phyloP scores from a whole-genome alignment of 1,139 yeast species.

The Zygosaccharomyces sapae region DNA sequence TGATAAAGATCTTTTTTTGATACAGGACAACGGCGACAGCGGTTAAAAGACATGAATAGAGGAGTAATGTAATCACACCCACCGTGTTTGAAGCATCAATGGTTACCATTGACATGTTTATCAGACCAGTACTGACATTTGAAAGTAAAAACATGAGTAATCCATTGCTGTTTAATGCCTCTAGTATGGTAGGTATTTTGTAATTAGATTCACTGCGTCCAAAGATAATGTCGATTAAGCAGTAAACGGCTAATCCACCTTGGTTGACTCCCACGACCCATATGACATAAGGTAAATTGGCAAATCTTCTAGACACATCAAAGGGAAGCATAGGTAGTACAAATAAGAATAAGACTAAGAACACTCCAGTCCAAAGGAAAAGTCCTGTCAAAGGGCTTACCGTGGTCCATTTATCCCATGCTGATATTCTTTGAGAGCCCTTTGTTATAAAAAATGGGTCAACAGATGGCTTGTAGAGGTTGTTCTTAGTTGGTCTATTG shows the following conservation, averaged over 20 bases:
- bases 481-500: conserved; percentile 33
- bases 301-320: conserved; percentile 76
- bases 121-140: conserved; percentile 73
- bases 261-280: conserved; percentile 88
- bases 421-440: conserved; percentile 9
- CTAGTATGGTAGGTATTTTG: conserved; percentile 52
- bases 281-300: conserved; percentile 76
- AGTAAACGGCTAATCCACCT: conserved; percentile 52
- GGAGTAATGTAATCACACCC: conserved; percentile 41
- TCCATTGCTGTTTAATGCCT: conserved; percentile 74
- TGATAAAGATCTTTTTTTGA: conserved; percentile 34
- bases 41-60: conserved; percentile 42
- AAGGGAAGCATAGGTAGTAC: conserved; percentile 46
- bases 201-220: conserved; percentile 29
- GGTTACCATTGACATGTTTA: conserved; percentile 71
- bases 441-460: conserved; percentile 9
- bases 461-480: conserved; percentile 34
- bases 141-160: conserved; percentile 69
- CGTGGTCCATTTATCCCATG: conserved; percentile 39
- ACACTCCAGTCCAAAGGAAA: conserved; percentile 41
- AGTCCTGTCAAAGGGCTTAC: conserved; percentile 54
- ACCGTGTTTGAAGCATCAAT: conserved; percentile 43
- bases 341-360: conserved; percentile 40
- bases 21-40: conserved; percentile 29
- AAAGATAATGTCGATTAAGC: conserved; percentile 40